Evolutionary conservation across 768 basidiomycete species (phyloP).

Genomic region (Coprinopsis cinerea): DNA sequence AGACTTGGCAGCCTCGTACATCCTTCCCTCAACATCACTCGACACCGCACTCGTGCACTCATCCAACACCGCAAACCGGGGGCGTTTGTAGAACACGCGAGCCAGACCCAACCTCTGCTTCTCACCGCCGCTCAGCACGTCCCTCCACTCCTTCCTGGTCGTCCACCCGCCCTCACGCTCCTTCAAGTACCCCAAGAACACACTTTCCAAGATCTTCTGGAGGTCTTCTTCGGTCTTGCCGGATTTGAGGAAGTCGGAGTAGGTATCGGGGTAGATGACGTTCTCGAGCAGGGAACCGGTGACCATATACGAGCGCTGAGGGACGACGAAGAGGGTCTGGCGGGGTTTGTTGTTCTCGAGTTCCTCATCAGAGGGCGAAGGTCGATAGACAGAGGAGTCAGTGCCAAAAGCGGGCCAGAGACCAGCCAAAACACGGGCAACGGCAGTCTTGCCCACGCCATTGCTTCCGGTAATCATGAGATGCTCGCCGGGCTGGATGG

Average conservation of each 20-base stretch:
- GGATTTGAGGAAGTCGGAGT: constrained; percentile 57
- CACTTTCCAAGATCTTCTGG: constrained; percentile 70
- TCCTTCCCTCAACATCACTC: constrained; percentile 90
- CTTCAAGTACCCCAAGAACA: constrained; percentile 80
- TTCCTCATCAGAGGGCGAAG: background rate
- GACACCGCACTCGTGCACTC: constrained; percentile 96
- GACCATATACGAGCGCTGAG: constrained; percentile 91
- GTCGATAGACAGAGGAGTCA: constrained; percentile 15
- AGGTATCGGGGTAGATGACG: constrained; percentile 89
- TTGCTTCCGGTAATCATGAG: constrained; percentile 92
- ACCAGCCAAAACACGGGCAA: constrained; percentile 84
- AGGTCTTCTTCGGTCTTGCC: constrained; percentile 66
- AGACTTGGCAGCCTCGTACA: constrained; percentile 91
- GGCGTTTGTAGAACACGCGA: constrained; percentile 84
- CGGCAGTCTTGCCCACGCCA: constrained; percentile 87
- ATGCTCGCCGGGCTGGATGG: constrained; percentile 69
- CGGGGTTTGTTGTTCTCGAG: constrained; percentile 17
- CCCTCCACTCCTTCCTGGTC: constrained; percentile 92
- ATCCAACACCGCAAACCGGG: constrained; percentile 80
- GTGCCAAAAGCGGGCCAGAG: constrained; percentile 70
- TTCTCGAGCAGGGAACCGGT: constrained; percentile 86
- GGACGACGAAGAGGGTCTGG: constrained; percentile 74
- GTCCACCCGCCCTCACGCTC: constrained; percentile 85
- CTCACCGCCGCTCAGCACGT: constrained; percentile 94
- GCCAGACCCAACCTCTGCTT: constrained; percentile 97